These are phyloP conservation scores for Syzygium aromaticum DNA, from an alignment of 345 rosid genomes.

Conservation along the genomic window DNA sequence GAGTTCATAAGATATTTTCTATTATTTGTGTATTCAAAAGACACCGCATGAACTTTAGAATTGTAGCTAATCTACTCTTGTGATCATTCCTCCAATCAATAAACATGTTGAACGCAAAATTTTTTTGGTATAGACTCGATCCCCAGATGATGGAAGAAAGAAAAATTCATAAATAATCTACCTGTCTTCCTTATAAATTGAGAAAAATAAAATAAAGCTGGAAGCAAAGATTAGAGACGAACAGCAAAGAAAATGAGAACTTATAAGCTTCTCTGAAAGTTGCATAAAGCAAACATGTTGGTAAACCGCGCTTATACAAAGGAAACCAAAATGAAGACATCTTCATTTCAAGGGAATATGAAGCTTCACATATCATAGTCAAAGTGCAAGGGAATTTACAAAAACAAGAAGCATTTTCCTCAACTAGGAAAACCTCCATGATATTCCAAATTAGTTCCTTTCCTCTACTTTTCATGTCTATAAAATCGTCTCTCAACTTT, in stretches of 20 bases:
- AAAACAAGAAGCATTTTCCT: not conserved
- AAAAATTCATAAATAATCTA: not conserved
- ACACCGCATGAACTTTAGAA: not conserved
- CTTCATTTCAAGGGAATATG: not conserved
- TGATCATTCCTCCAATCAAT: not conserved
- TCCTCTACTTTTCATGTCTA: slow-evolving; percentile 1
- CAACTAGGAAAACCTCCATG: not conserved
- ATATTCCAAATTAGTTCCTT: slow-evolving; percentile 1
- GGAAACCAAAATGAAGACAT: not conserved
- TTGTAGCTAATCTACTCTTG: not conserved
- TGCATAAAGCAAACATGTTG: not conserved
- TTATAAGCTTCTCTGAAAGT: not conserved
- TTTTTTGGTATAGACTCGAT: not conserved
- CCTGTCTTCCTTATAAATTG: not conserved
- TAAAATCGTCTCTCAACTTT: not conserved
- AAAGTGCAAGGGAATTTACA: not conserved
- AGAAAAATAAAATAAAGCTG: not conserved
- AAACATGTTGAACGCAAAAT: not conserved
- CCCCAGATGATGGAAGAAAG: not conserved
- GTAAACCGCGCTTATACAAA: not conserved
- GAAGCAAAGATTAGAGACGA: not conserved
- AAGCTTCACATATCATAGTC: not conserved
- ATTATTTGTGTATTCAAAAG: not conserved
- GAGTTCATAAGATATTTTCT: not conserved
- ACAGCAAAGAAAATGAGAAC: not conserved